Evolutionary conservation across 2,329 filamentous ascomycete species (phyloP).

Genomic region (Colletotrichum lupini): DNA sequence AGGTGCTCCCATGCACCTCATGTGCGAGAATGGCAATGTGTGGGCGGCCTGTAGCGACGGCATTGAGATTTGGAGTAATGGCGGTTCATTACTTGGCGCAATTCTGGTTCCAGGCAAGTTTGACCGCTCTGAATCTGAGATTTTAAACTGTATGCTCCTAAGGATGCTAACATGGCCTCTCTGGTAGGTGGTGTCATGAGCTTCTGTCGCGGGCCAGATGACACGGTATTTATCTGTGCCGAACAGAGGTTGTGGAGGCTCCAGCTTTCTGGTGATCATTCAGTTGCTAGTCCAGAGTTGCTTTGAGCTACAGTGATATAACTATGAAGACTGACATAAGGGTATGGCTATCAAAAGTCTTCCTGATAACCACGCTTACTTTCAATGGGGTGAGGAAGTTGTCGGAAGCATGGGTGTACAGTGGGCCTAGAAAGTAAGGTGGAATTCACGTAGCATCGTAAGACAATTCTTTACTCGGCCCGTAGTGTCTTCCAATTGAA

Average conservation of each 20-base stretch:
- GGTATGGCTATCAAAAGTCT: too few relatives aligned
- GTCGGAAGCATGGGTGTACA: too few relatives aligned
- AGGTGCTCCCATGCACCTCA: constrained; percentile 56
- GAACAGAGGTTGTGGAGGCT: constrained; percentile 58
- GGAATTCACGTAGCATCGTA: too few relatives aligned
- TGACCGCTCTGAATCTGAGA: neutral
- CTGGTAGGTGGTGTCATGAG: constrained; percentile 53
- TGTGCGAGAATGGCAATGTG: constrained; percentile 58
- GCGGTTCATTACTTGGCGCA: constrained; percentile 55
- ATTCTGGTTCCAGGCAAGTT: constrained; percentile 49
- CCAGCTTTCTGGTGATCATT: constrained; percentile 40
- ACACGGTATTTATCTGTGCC: constrained; percentile 59
- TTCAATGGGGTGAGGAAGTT: too few relatives aligned
- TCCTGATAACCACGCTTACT: too few relatives aligned
- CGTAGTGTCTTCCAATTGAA: too few relatives aligned
- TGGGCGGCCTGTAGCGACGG: constrained; percentile 60
- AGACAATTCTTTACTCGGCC: too few relatives aligned
- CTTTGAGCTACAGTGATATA: neutral
- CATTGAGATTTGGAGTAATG: constrained; percentile 59
- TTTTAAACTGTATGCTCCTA: neutral
- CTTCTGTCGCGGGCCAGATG: constrained; percentile 54
- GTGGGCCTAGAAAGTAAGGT: too few relatives aligned
- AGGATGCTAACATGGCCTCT: neutral
- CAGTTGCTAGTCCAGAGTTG: neutral
- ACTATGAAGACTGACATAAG: too few relatives aligned